Conservation (phyloP, 2,329 filamentous ascomycete genomes). For the Xylaria sp. region DNA sequence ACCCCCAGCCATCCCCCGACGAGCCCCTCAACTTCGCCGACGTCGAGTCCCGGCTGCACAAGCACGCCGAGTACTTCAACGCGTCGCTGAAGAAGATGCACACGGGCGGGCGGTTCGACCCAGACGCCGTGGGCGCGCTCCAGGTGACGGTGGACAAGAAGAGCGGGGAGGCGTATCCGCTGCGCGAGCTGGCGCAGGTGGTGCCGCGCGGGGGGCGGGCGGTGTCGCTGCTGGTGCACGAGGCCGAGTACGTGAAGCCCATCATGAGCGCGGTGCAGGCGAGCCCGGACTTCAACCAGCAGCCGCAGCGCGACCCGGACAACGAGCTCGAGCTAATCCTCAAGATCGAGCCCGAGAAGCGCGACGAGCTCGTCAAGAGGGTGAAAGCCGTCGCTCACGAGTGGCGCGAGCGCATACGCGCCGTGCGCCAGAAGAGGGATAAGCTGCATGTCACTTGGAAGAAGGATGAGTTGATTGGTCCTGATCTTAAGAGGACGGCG, state of each 20-base stretch:
- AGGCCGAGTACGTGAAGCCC: conserved; percentile 59
- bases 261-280: conserved; percentile 66
- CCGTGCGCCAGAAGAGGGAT: conserved; percentile 59
- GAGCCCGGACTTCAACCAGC: conserved; percentile 67
- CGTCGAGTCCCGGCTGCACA: conserved; percentile 56
- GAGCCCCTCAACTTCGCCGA: conserved; percentile 62
- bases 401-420: conserved; percentile 62
- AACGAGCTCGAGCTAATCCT: conserved; percentile 69
- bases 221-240: conserved; percentile 53
- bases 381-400: conserved; percentile 59
- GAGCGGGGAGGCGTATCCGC: conserved; percentile 53
- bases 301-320: conserved; percentile 66
- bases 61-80: conserved; percentile 55
- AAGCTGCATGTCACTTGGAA: conserved; percentile 61
- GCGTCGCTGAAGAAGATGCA: conserved; percentile 55
- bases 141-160: conserved; percentile 51
- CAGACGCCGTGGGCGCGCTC: conserved; percentile 59
- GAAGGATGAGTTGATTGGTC: conserved; percentile 55
- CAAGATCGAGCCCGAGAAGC: conserved; percentile 62
- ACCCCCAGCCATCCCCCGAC: conserved; percentile 51
- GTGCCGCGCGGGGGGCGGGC: conserved; percentile 57
- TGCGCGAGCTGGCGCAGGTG: conserved; percentile 66
- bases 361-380: conserved; percentile 57
- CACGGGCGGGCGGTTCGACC: conserved; percentile 63
- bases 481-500: conserved; percentile 55